A percentile compares a stretch with the other conserved stretches of the same genome.
Conservation (phyloP, 2,329 filamentous ascomycete species). For the Stachybotrys chlorohalonatus region DNA sequence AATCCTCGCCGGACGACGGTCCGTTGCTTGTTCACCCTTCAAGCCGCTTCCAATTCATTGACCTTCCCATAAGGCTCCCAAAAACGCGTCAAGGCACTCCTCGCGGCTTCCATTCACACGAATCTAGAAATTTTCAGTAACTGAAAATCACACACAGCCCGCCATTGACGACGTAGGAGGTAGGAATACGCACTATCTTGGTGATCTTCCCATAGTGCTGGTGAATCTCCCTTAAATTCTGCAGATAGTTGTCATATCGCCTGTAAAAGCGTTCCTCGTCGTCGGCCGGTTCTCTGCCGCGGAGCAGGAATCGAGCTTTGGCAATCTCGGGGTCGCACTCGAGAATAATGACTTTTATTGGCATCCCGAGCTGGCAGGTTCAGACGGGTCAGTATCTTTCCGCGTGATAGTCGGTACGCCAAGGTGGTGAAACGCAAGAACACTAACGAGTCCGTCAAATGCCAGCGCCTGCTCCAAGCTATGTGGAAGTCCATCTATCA, state of each 20-base stretch:
- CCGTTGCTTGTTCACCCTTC: too few relatives aligned
- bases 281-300: not conserved
- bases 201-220: not conserved
- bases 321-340: not conserved
- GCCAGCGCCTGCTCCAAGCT: not conserved
- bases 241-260: not conserved
- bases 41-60: too few relatives aligned
- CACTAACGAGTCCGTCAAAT: not conserved
- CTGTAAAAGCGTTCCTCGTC: not conserved
- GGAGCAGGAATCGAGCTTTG: not conserved
- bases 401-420: not conserved
- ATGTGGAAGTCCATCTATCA: slow-evolving; percentile 1
- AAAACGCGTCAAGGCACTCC: not conserved
- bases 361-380: not conserved
- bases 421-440: not conserved
- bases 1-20: too few relatives aligned
- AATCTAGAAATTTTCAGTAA: not conserved
- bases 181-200: not conserved
- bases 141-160: not conserved
- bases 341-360: not conserved
- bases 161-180: not conserved
- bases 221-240: not conserved
- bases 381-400: not conserved
- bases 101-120: not conserved
- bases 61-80: not conserved